A percentile compares a stretch with the other conserved stretches of the same genome.
phyloP scores from a whole-genome alignment of 352 stramenopile species.

The Pythium phragmiticola region DNA sequence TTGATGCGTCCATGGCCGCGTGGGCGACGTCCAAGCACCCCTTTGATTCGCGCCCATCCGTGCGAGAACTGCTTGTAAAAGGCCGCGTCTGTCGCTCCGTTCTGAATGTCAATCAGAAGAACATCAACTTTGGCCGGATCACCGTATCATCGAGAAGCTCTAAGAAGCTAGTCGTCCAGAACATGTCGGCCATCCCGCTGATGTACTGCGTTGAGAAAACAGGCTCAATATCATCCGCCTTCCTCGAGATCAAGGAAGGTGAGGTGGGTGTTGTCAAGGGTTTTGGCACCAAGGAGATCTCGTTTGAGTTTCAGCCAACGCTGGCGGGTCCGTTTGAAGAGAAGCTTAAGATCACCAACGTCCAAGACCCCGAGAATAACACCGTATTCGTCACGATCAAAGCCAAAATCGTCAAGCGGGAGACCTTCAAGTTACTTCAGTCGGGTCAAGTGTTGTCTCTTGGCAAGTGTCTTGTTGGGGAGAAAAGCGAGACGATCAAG shows the following conservation, averaged over 20 bases:
- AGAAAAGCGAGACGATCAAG: slow-evolving; percentile 84
- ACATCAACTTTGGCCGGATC: slow-evolving; percentile 91
- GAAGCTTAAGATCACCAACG: slow-evolving; percentile 87
- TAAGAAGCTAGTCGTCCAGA: slow-evolving; percentile 84
- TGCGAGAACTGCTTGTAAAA: slow-evolving; percentile 83
- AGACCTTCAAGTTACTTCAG: slow-evolving; percentile 89
- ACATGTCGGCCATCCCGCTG: slow-evolving; percentile 83
- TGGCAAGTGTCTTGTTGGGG: slow-evolving; percentile 79
- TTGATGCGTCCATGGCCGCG: slow-evolving; percentile 54
- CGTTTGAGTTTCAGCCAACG: slow-evolving; percentile 87
- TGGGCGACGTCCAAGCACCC: slow-evolving; percentile 79
- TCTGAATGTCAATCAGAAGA: slow-evolving; percentile 91
- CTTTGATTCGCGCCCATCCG: slow-evolving; percentile 74
- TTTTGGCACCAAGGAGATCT: slow-evolving; percentile 89
- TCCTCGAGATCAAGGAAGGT: slow-evolving; percentile 88
- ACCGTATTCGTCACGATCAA: slow-evolving; percentile 89
- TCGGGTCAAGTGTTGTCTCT: slow-evolving; percentile 83
- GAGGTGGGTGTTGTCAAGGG: slow-evolving; percentile 84
- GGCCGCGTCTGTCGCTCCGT: slow-evolving; percentile 83
- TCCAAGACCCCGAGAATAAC: slow-evolving; percentile 90
- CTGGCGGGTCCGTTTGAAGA: slow-evolving; percentile 87
- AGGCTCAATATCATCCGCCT: slow-evolving; percentile 88
- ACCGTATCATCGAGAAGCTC: slow-evolving; percentile 83
- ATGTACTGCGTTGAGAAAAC: slow-evolving; percentile 89
- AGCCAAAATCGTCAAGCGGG: slow-evolving; percentile 84